Evolutionary conservation across 2,329 filamentous ascomycete genomes (phyloP).

Genomic region (Fusarium nisikadoi): DNA sequence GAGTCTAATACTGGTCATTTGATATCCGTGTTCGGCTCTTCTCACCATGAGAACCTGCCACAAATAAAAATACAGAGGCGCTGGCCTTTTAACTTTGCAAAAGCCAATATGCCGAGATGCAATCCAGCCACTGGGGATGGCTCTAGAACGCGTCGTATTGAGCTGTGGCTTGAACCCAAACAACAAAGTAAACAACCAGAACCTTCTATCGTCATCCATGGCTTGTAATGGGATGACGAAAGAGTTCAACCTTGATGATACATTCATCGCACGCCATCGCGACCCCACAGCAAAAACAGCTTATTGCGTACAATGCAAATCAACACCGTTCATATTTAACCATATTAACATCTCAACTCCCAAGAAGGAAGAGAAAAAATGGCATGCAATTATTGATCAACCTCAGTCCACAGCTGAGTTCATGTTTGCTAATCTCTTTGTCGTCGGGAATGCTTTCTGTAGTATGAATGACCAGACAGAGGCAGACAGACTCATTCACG

Average conservation of each 20-base stretch:
- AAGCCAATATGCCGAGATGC: not conserved
- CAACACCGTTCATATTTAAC: not conserved
- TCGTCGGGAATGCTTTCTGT: not conserved
- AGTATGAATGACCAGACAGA: not conserved
- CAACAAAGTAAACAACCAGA: rapidly evolving
- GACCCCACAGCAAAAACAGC: not conserved
- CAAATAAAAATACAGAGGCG: not conserved
- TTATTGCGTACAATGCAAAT: not conserved
- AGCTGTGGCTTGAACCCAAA: not conserved
- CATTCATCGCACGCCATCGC: rapidly evolving
- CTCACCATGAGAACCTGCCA: not conserved
- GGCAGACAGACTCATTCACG: not conserved
- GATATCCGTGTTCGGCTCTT: not conserved
- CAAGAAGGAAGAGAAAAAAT: rapidly evolving
- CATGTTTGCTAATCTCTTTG: not conserved
- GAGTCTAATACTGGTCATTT: not conserved
- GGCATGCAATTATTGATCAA: not conserved
- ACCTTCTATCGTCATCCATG: not conserved
- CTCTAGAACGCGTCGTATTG: not conserved
- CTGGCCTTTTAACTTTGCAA: not conserved
- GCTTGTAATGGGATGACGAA: not conserved
- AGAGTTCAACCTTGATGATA: not conserved
- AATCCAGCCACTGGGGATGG: not conserved
- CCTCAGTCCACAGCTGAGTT: rapidly evolving
- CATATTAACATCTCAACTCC: not conserved